Base-by-base conservation (phyloP, 768 basidiomycete genomes). In the Pisolithus orientalis region DNA sequence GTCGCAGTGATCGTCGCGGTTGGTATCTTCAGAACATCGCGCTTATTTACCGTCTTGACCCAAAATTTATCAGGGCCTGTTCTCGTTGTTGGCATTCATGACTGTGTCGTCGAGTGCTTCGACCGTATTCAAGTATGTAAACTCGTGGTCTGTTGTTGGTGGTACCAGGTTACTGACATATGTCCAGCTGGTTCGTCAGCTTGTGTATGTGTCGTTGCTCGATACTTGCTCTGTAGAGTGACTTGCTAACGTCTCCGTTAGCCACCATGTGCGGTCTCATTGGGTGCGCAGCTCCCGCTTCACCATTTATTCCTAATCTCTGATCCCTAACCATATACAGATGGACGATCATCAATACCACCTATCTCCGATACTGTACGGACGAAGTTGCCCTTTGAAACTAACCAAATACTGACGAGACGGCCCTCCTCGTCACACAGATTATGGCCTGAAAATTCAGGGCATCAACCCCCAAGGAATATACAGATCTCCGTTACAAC, bases 401-500 rank as follows among this genome's bases (percentile, higher is more conserved):
- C 10, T 13, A 16, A 11, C 39, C 14, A 3, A 39, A 38, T 34
- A 50, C 8, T 43, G 39, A 55, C 42, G 28, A n/a, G 37, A 44
- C 14, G 24, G 5, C 45, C 11, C 45, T n/a, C 69, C 51, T 13
- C 69, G 80, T 82, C 79, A 59, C 17, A 13, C 28, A 47, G 46
- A 47, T 31, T 75, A 80, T 42, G 88, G 85, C 48, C 68, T 82
- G 72, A 72, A 74, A 49, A 77, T 70, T 0, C 87, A 90, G 64
- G 88, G 85, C 2, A 76, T 83, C 53, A 75, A 83, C 60, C 75
- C 84, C 52, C 75, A 60, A 29, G 73, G 75, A 17, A 80, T 92
- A 1, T 94, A 89, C 68, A 66, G 75, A 58, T 82, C 79, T 57
- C 56, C 61, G 2, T 65, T 84, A 27, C 85, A 87, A 61, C 87